Conservation (phyloP, 139 green algal species). For the Micromonas commoda region DNA sequence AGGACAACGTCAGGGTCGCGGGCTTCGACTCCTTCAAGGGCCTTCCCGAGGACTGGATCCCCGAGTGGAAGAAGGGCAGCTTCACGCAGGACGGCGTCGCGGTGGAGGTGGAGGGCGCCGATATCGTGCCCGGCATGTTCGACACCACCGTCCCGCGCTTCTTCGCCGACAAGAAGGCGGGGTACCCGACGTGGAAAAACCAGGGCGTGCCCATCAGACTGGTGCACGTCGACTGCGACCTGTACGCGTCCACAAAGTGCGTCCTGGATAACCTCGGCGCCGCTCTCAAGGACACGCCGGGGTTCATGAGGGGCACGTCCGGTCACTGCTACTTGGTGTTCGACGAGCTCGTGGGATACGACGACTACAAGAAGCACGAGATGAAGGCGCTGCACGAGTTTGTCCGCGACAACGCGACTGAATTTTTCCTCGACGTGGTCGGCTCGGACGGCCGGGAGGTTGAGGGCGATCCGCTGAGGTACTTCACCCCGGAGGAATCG, state of each 20-base stretch:
- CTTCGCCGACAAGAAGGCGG: background rate
- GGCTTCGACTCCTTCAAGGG: constrained; percentile 3
- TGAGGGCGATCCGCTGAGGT: background rate
- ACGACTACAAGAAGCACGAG: constrained; percentile 6
- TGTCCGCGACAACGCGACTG: background rate
- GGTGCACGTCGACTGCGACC: background rate
- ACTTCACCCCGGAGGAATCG: too few relatives aligned
- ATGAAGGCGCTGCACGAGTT: background rate
- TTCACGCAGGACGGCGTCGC: background rate
- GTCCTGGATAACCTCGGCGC: background rate
- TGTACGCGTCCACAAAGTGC: constrained; percentile 1
- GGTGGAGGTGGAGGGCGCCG: background rate
- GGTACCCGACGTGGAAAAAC: background rate
- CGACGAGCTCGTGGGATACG: background rate
- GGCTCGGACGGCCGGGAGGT: background rate
- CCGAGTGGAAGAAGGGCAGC: background rate
- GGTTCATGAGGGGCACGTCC: background rate
- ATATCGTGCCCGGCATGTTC: background rate
- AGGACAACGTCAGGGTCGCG: background rate
- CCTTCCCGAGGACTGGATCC: background rate
- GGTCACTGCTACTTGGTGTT: background rate
- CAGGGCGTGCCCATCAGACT: too few relatives aligned
- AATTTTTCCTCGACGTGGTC: background rate
- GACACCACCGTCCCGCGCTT: constrained; percentile 3
- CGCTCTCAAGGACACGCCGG: background rate